Base-by-base conservation (phyloP, 371 early-diverging fungal genomes). In the Rhizopus sp. region DNA sequence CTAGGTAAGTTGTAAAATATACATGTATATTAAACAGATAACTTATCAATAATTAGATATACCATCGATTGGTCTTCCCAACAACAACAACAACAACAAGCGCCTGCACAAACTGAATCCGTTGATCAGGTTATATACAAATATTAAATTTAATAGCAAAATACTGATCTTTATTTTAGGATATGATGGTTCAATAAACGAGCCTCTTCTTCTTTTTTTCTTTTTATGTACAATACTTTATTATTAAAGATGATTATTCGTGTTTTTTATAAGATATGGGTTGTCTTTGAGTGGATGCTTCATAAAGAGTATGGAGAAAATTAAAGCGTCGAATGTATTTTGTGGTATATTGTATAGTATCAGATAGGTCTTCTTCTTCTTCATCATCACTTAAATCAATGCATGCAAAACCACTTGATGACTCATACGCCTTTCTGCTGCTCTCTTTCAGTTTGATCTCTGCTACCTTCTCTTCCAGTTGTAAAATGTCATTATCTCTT, bases 1-100 rank as follows among this genome's bases (percentile, higher is more conserved):
- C 96, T 15, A 73, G 93, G 59, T 92, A 68, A 63, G n/a, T 31
- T 2, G 42, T n/a, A 4, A 35, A 47, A 54, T 6, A 37, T 17
- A 39, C 34, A 6, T 2, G 33, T 9, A 45, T 47, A 39, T 17
- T 3, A 13, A 17, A 12, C n/a, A 42, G 0, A 41, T 17, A 30
- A 15, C 40, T 40, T 6, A 44, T 54, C 29, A 16, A 53, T 41
- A 15, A 40, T 4, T 51, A 69, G 78, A 69, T 79, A 79, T 41
- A 73, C 69, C 4, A 78, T 78, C 45, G 64, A 78, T 23, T 78
- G 79, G 79, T 68, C 54, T 2, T 67, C 66, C 48, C 70, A 68
- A 53, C 63, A 69, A 44, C 59, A 69, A n/a, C 70, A 68, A 53
- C 63, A 69, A 44, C 59, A 69, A n/a, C 62, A 64, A 15, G 34